These are phyloP conservation scores for Gleditsia sinensis DNA, from an alignment of 306 rosid genomes.

Conservation along the genomic window DNA sequence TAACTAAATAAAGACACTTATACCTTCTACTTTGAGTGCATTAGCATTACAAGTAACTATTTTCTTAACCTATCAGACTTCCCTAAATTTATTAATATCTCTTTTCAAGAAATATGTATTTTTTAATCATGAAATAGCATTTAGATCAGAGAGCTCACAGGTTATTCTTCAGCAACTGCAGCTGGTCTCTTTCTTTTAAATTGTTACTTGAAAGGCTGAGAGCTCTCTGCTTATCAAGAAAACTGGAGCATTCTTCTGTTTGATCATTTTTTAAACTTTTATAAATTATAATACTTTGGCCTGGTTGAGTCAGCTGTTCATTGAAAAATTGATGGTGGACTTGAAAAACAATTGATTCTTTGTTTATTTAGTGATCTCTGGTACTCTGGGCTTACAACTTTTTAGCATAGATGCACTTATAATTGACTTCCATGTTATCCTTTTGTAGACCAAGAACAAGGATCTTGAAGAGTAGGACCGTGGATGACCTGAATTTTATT, in stretches of 20 bases:
- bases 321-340: neutral
- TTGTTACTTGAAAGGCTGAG: conserved; percentile 19
- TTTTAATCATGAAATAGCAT: conserved; percentile 19
- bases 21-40: no score
- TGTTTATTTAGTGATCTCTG: neutral
- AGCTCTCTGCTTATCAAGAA: conserved; percentile 7
- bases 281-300: neutral
- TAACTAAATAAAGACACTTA: no score
- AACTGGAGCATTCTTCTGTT: neutral
- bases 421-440: neutral
- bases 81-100: no score
- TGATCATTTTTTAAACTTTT: neutral
- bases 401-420: neutral
- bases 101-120: no score
- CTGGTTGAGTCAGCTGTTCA: neutral
- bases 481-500: neutral
- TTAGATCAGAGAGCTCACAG: conserved; percentile 23
- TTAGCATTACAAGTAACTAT: no score
- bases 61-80: no score
- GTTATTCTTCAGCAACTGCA: conserved; percentile 20
- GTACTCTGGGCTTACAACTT: neutral
- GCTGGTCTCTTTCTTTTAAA: conserved; percentile 17
- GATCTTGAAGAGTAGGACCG: neutral
- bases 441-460: neutral
- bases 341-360: neutral